These are phyloP conservation scores for Canariomyces notabilis DNA, from an alignment of 2,329 filamentous ascomycete genomes.

Conservation along the genomic window DNA sequence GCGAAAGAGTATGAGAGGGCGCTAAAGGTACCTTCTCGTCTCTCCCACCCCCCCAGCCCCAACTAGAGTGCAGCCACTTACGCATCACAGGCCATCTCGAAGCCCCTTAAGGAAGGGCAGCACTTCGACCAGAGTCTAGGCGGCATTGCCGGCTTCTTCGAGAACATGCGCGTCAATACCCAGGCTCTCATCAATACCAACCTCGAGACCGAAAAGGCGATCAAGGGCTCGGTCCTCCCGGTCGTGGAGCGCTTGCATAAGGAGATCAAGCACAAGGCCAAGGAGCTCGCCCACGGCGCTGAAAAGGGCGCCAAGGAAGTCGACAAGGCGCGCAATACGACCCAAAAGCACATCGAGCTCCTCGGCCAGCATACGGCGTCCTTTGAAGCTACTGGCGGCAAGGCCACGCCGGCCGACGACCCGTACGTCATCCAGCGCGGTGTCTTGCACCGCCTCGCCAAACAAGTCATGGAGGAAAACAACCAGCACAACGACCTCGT, in stretches of 20 bases:
- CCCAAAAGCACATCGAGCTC: conserved; percentile 94
- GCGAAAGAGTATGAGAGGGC: conserved; percentile 95
- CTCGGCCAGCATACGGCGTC: conserved; percentile 79
- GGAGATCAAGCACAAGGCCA: conserved; percentile 94
- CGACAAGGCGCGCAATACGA: conserved; percentile 77
- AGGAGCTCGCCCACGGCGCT: conserved; percentile 78
- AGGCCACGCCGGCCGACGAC: conserved; percentile 67
- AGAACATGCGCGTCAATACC: conserved; percentile 89
- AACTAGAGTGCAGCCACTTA: conserved; percentile 2
- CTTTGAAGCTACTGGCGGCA: conserved; percentile 71
- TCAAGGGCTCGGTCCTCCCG: conserved; percentile 81
- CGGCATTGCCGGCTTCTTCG: conserved; percentile 83
- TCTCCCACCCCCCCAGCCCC: neutral
- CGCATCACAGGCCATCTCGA: conserved; percentile 66
- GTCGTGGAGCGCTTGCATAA: conserved; percentile 86
- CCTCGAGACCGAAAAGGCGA: conserved; percentile 81
- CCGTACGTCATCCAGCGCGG: conserved; percentile 83
- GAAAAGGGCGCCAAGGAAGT: conserved; percentile 84
- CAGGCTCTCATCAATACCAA: conserved; percentile 87
- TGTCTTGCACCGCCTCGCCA: conserved; percentile 77
- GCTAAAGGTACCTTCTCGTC: conserved; percentile 59
- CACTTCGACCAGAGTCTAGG: conserved; percentile 91
- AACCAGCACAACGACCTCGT: conserved; percentile 90
- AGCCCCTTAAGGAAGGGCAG: conserved; percentile 80
- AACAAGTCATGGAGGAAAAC: conserved; percentile 92